Evolutionary conservation across 2,329 filamentous ascomycete species (phyloP).

Genomic region (Paracamarosporium sp.): DNA sequence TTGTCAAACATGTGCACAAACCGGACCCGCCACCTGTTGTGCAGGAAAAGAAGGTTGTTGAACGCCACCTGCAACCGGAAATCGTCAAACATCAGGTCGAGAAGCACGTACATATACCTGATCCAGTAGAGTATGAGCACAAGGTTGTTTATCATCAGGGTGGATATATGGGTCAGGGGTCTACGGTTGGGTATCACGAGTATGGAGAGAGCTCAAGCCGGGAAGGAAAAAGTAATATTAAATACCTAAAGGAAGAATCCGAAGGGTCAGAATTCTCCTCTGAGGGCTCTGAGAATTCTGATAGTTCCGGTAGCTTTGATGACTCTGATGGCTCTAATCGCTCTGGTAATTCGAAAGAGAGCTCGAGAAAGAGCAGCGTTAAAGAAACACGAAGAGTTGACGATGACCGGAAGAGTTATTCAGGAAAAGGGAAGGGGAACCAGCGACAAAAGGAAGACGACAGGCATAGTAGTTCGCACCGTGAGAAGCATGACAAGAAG

Average conservation of each 20-base stretch:
- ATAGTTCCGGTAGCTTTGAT: too few species aligned
- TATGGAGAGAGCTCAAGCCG: not conserved
- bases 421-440: not conserved
- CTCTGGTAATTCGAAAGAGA: not conserved
- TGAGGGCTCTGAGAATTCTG: too few species aligned
- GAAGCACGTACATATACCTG: not conserved
- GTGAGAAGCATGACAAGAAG: not conserved
- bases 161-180: not conserved
- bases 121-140: not conserved
- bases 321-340: too few species aligned
- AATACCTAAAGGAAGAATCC: not conserved
- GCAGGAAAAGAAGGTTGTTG: not conserved
- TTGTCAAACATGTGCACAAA: not conserved
- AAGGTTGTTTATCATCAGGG: not conserved
- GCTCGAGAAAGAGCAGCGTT: not conserved
- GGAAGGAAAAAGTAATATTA: not conserved
- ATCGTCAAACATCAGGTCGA: not conserved
- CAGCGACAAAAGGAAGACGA: not conserved
- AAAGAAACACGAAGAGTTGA: not conserved
- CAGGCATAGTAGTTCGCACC: not conserved
- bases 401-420: not conserved
- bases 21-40: not conserved
- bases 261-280: too few species aligned
- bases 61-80: not conserved
- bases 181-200: not conserved